Percentiles rank a stretch among this genome's conserved stretches.
These are phyloP conservation scores for Gossypium schwendimanii DNA, from an alignment of 441 rosid species.

Conservation along the genomic window DNA sequence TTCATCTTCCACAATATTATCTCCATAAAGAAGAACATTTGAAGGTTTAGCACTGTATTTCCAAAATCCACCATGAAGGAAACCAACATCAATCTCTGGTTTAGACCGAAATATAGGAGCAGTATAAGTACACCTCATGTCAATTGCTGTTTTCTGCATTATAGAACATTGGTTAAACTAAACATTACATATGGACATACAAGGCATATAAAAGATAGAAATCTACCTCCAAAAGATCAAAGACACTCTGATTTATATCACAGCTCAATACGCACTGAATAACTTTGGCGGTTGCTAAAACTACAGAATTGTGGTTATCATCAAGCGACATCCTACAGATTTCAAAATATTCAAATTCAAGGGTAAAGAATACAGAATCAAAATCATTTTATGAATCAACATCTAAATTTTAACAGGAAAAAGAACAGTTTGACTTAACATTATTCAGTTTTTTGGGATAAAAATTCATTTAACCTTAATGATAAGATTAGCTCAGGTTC, in stretches of 20 bases:
- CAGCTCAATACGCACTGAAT: slow-evolving; percentile 62
- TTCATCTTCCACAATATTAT: slow-evolving; percentile 44
- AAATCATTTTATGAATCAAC: neutral
- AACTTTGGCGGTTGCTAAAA: slow-evolving; percentile 66
- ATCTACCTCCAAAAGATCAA: slow-evolving; percentile 64
- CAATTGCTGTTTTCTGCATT: slow-evolving; percentile 46
- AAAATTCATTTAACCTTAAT: slow-evolving; percentile 38
- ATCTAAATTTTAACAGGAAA: neutral
- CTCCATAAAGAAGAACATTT: slow-evolving; percentile 46
- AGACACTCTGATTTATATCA: slow-evolving; percentile 58
- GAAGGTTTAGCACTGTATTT: slow-evolving; percentile 85
- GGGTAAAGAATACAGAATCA: neutral
- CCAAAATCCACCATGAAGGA: slow-evolving; percentile 83
- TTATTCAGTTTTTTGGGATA: neutral
- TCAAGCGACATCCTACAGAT: slow-evolving; percentile 74
- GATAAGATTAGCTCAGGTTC: slow-evolving; percentile 88
- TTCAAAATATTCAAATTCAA: slow-evolving; percentile 9
- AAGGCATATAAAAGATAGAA: neutral
- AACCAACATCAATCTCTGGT: slow-evolving; percentile 67
- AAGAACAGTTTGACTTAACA: neutral
- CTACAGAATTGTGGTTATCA: slow-evolving; percentile 76
- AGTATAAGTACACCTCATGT: slow-evolving; percentile 41
- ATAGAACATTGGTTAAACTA: neutral
- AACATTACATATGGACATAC: neutral
- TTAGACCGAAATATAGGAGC: slow-evolving; percentile 81